phyloP scores from a whole-genome alignment of 2,329 filamentous ascomycete genomes.

The Colletotrichum theobromicola region DNA sequence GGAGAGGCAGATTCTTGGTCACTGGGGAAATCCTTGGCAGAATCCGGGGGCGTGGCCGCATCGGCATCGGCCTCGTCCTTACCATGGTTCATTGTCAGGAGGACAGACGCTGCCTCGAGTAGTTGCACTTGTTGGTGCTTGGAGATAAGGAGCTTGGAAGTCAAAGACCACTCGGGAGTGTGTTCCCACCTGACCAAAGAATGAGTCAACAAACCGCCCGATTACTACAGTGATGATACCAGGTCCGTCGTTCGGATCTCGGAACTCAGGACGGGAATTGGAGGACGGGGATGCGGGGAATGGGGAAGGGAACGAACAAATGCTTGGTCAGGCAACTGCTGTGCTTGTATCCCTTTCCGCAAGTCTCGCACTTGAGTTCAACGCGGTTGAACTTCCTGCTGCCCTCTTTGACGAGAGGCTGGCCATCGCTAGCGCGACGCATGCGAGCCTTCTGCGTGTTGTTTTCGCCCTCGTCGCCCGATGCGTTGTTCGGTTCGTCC shows the following conservation, averaged over 20 bases:
- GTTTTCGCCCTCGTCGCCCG: conserved; percentile 57
- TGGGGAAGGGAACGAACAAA: conserved; percentile 86
- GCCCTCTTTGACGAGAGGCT: conserved; percentile 80
- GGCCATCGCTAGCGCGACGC: conserved; percentile 82
- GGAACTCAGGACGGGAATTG: conserved; percentile 6
- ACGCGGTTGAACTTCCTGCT: conserved; percentile 81
- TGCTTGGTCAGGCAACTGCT: conserved; percentile 99
- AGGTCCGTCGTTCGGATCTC: conserved; percentile 30
- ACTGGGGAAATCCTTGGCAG: conserved; percentile 72
- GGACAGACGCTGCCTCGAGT: conserved; percentile 93
- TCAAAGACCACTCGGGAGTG: conserved; percentile 96
- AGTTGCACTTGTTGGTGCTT: conserved; percentile 99
- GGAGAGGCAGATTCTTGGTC: conserved; percentile 83
- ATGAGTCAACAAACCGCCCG: conserved; percentile 28
- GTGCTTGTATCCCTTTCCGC: conserved; percentile 99
- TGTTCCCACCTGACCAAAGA: conserved; percentile 87
- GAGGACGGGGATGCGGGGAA: conserved; percentile 42
- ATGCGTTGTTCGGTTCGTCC: conserved; percentile 67
- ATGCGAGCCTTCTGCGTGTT: conserved; percentile 54
- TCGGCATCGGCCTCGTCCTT: conserved; percentile 53
- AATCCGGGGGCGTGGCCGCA: conserved; percentile 67
- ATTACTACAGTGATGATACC: not conserved
- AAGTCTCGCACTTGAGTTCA: conserved; percentile 95
- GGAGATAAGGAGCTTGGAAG: conserved; percentile 96
- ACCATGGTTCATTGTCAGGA: conserved; percentile 82